Base-by-base conservation (phyloP, 768 basidiomycete genomes). In the Trametes cubensis region DNA sequence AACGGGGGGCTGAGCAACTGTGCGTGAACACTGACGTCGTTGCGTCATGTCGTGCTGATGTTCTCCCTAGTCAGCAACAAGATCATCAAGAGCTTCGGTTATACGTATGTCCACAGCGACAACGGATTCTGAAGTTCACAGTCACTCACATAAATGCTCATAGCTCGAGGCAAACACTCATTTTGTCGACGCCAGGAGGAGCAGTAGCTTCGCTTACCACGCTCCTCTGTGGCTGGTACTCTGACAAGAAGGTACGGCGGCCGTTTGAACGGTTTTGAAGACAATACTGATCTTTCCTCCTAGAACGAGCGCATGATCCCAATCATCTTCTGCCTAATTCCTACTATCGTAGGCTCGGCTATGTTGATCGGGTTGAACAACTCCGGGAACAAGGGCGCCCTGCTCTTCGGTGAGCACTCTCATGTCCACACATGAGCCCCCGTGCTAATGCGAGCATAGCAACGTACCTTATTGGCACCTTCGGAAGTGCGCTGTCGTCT, bases 1-100 rank as follows among this genome's bases (percentile, higher is more conserved):
- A 88, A 86, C 66, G 86, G 87, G 20, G 86, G 71, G 2, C 67
- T 88, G 30, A 85, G 80, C 67, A 87, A 88, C 63, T 87, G 85
- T 86, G 61, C 62, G 82, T 74, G 8, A 6, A 23, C n/a, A 18
- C 26, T n/a, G 3, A 20, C 48, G 48, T 18, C 38, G 38, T 17
- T 23, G 23, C n/a, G 6, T 4, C 38, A 34, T 14, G 58, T 26
- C 4, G 49, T 50, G 20, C 55, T 64, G 25, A 67, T 20, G 20
- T 41, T 41, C 41, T 17, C 25, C n/a, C 4, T 55, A 86, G 85
- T 83, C 73, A 82, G 84, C 70, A 87, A 86, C 66, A 71, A 85
- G 11, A 82, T 88, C 59, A 83, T 88, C 71, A 82, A 82, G 74
- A 78, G 75, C 63, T 86, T 87, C 65, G 86, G 86, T 28, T 88